Base-by-base conservation (phyloP, 495 filamentous ascomycete genomes). In the Penicillium malachiteum region DNA sequence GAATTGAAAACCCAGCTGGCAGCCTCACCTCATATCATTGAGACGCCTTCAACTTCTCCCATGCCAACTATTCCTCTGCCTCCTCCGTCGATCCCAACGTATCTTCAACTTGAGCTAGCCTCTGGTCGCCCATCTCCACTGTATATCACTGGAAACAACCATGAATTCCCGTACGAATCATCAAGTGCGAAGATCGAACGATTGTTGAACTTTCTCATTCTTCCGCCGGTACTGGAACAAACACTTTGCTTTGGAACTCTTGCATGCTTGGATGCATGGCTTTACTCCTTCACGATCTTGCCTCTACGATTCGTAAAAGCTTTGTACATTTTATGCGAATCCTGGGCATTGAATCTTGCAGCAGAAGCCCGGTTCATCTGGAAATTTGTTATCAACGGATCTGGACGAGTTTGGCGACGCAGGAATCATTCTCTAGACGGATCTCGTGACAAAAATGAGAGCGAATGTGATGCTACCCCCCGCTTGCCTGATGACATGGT, bases 241-340 rank as follows among this genome's bases (percentile, higher is more conserved):
- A 82, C 91, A 1, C 78, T 99, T 16, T 84, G 82, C 60, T 97
- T 99, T 74, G 94, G 94, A 7, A 83, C 87, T 9, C 65, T 97
- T 18, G 90, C 93, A 31, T 97, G 94, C 69, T 76, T 97, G 32
- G 94, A 99, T 74, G 87, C 92, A n/a, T 99, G 93, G 94, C 80
- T 97, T 5, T 92, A 95, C 71, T 91, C 91, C 0, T 96, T 97
- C 56, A 99, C 95, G 0, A 92, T 99, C 32, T 74, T 97, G 7
- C 94, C 94, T 10, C 79, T 99, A 50, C 84, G 94, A 0, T 97
- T 99, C 67, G 67, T 92, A 49, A 90, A 91, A 57, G 92, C 94
- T 9, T 57, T 92, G 0, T 82, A 85, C 2, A 84, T 97, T 2
- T 72, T 97, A 31, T 68, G 84, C 2, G 80, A 79, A 51, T 97